phyloP scores from a whole-genome alignment of 495 filamentous ascomycete genomes.

The Endocarpon pusillum region DNA sequence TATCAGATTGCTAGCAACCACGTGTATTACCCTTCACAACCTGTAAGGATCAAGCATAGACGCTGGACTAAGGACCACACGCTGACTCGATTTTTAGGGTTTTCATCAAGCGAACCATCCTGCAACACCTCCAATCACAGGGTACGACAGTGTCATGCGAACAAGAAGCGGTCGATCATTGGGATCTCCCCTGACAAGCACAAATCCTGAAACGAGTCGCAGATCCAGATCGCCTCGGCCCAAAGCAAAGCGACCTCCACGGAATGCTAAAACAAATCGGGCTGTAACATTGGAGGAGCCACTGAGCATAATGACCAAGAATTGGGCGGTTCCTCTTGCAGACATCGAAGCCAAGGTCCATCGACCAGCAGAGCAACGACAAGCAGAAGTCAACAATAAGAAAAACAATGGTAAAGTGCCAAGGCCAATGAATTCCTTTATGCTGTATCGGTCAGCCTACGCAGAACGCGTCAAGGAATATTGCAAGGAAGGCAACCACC shows the following conservation, averaged over 20 bases:
- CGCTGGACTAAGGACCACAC: not conserved
- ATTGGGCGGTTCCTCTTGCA: constrained; percentile 43
- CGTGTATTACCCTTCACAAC: not conserved
- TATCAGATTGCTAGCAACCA: too few species aligned
- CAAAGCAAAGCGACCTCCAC: constrained; percentile 9
- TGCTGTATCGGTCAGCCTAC: constrained; percentile 91
- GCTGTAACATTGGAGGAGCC: constrained; percentile 45
- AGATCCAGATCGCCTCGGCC: constrained; percentile 7
- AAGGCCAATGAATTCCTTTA: constrained; percentile 95
- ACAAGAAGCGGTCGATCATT: constrained; percentile 1
- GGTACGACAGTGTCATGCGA: constrained; percentile 1
- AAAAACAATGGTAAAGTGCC: constrained; percentile 67
- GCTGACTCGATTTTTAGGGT: not conserved
- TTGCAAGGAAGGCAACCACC: constrained; percentile 82
- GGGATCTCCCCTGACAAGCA: constrained; percentile 2
- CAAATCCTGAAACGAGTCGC: not conserved
- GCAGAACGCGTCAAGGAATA: constrained; percentile 71
- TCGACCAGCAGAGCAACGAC: constrained; percentile 46
- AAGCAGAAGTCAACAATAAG: constrained; percentile 44
- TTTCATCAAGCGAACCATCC: not conserved
- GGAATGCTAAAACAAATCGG: constrained; percentile 32
- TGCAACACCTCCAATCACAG: not conserved
- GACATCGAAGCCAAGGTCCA: constrained; percentile 78
- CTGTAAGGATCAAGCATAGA: not conserved
- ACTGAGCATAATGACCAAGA: constrained; percentile 59